These are phyloP conservation scores for Aspergillus bertholletiae DNA, from an alignment of 495 filamentous ascomycete species.

Conservation along the genomic window DNA sequence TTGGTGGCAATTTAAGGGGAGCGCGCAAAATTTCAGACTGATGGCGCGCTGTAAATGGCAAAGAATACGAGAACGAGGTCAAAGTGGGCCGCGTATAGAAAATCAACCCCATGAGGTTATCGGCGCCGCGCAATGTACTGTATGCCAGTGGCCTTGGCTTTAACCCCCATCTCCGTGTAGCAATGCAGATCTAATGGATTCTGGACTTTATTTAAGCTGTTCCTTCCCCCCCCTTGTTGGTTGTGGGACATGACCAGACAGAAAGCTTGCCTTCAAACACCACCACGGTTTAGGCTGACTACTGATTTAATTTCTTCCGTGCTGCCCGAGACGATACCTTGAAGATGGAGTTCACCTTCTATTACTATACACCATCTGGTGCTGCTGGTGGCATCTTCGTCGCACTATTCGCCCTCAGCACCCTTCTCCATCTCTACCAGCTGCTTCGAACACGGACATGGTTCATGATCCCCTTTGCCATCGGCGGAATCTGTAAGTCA, in stretches of 20 bases:
- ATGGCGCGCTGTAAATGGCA: neutral
- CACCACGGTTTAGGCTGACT: no score
- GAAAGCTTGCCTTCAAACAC: no score
- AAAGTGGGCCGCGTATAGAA: neutral
- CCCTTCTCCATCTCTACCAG: slow-evolving; percentile 43
- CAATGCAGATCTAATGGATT: neutral
- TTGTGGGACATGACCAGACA: neutral
- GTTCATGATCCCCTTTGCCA: slow-evolving; percentile 55
- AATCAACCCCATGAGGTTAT: neutral
- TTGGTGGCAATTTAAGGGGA: neutral
- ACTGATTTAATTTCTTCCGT: neutral
- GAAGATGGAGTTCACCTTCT: slow-evolving; percentile 22
- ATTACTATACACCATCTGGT: slow-evolving; percentile 48
- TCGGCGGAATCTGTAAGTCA: slow-evolving; percentile 51
- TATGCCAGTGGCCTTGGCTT: neutral
- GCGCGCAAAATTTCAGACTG: neutral
- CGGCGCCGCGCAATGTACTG: neutral
- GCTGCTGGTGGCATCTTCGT: slow-evolving; percentile 49
- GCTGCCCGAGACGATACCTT: no score
- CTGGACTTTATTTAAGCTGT: neutral
- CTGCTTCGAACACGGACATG: slow-evolving; percentile 40
- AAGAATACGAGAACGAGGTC: neutral
- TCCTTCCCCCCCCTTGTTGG: neutral
- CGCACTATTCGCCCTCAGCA: slow-evolving; percentile 43
- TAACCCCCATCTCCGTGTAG: neutral